Base-by-base conservation (phyloP, 352 stramenopile species). In the Globisporangium echinulatum region DNA sequence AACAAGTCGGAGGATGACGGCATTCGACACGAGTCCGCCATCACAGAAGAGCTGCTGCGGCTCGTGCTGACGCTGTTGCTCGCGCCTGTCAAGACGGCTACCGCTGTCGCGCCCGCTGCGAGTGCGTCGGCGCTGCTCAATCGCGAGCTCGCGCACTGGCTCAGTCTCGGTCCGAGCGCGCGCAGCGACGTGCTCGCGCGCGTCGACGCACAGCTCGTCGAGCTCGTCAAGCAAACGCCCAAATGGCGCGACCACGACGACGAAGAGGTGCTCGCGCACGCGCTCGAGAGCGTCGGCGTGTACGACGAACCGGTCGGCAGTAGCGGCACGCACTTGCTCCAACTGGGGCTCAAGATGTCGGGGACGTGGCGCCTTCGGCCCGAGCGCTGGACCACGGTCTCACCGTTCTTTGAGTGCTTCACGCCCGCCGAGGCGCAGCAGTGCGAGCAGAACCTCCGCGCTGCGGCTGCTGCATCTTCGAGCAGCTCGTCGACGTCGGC, bases 101-200 rank as follows among this genome's bases (percentile, higher is more conserved):
- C 69, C n/a, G 65, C 66, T 10, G 59, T 57, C 14, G 78, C 66
- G 10, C 53, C 71, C 38, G 49, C 66, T 38, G 72, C 66, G 47
- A 68, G 62, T 36, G 54, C 64, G 5, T 71, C 74, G 15, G 78
- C 69, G 66, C 66, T 88, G 1, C 62, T 91, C 46, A 74, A 87
- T 61, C 79, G 83, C 25, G 79, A 93, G 38, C 75, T 88, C 55
- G 85, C 85, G 65, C 83, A 93, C 57, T 93, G 84, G 79, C 62
- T 93, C 9, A 81, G 72, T 42, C 66, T 89, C 9, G 84, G 81
- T 1, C 78, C 84, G 11, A 85, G 82, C 37, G 83, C 79, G 10
- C 68, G 84, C 46, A 91, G 81, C 57, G 84, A 93, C 46, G 62
- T 91, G 48, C 59, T 85, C 9, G 64, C 70, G 52, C 80, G 84